Conservation (phyloP, 805 yeast genomes). For the Scheffersomyces coipomensis region DNA sequence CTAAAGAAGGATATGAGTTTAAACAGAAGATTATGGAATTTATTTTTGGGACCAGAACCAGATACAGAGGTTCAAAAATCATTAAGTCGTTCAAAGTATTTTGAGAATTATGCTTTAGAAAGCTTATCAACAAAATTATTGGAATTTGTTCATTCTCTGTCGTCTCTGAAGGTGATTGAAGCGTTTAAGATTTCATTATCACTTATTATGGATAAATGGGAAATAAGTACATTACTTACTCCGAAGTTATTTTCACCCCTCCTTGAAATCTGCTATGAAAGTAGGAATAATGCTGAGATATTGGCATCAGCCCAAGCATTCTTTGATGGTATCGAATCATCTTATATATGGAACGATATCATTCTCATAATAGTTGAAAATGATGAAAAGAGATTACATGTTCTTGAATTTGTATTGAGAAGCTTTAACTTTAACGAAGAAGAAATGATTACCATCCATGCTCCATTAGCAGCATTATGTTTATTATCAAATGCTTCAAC, state of each 20-base stretch:
- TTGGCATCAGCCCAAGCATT: constrained; percentile 62
- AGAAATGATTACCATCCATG: constrained; percentile 74
- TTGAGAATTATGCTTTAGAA: constrained; percentile 53
- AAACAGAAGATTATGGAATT: constrained; percentile 89
- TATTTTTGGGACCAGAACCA: constrained; percentile 81
- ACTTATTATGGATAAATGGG: constrained; percentile 92
- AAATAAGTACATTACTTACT: constrained; percentile 73
- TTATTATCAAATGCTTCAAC: constrained; percentile 26
- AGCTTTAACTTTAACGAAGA: constrained; percentile 81
- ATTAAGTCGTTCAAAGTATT: constrained; percentile 51
- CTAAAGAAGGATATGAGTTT: constrained; percentile 89
- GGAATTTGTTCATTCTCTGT: constrained; percentile 37
- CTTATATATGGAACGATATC: constrained; percentile 71
- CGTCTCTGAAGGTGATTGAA: constrained; percentile 35
- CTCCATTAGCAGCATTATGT: constrained; percentile 66
- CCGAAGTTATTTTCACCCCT: constrained; percentile 71
- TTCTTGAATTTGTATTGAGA: constrained; percentile 58
- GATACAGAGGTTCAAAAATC: constrained; percentile 7
- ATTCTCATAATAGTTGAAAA: constrained; percentile 40
- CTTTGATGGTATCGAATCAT: constrained; percentile 84
- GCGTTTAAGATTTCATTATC: constrained; percentile 62
- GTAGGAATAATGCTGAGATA: constrained; percentile 38
- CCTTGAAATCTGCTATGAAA: constrained; percentile 44
- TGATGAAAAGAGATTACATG: constrained; percentile 30
- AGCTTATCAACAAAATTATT: constrained; percentile 54